These are phyloP conservation scores for Paramecium primaurelia DNA, from an alignment of 73 alveolate genomes.

Conservation along the genomic window DNA sequence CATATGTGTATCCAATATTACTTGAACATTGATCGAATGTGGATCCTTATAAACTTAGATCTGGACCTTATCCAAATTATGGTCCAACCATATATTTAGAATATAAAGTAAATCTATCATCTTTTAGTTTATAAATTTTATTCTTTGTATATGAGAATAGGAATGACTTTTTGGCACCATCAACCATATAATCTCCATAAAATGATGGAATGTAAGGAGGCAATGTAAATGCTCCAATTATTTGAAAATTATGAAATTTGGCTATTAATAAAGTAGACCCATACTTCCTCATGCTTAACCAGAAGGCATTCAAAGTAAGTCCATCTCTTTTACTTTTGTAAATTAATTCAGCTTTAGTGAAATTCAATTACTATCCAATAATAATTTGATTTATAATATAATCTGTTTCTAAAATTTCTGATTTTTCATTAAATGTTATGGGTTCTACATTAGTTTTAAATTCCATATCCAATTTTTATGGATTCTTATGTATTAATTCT, in stretches of 20 bases:
- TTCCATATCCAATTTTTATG: background rate
- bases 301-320: background rate
- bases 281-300: background rate
- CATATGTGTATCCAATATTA: background rate
- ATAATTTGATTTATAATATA: background rate
- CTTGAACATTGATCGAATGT: background rate
- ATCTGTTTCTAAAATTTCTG: background rate
- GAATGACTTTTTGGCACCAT: background rate
- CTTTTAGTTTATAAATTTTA: background rate
- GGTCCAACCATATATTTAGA: background rate
- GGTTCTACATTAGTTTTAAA: background rate
- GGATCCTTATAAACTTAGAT: background rate
- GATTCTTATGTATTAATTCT: background rate
- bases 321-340: background rate
- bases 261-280: background rate
- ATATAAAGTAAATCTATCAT: background rate
- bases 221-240: background rate
- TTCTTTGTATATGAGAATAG: background rate
- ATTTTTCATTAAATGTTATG: background rate
- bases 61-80: constrained; percentile 7
- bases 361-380: background rate
- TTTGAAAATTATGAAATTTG: background rate
- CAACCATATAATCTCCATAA: background rate
- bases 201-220: background rate
- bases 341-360: background rate